Evolutionary conservation across 441 rosid species (phyloP), one percentile per base, ranked within the genome.

Genomic region (Theobroma grandiflorum): DNA sequence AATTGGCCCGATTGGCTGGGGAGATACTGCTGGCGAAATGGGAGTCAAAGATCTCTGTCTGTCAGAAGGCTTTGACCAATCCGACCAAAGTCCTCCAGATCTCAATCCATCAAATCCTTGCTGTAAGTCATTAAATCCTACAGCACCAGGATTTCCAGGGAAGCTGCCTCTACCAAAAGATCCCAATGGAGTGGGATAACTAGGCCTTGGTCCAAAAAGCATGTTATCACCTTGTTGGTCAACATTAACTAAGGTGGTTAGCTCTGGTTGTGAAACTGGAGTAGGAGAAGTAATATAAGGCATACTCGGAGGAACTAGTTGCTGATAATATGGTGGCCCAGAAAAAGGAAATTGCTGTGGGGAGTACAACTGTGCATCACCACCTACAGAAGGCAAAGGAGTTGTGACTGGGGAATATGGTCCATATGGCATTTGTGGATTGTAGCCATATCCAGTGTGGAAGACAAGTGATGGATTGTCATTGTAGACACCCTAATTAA

Each of bases 71-170:
- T 89, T 91, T 53, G 91, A 85, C 92, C 92, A 94, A 84, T 92
- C 96, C 22, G 98, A 90, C 96, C 95, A 91, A 84, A 87, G 86
- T 58, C 95, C 97, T 84, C 95, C 94, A 72, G 94, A 87, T 78
- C 88, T 88, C 72, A 86, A 77, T 74, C 92, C 94, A 83, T 93
- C 97, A 86, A 90, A 91, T 42, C 92, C 94, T 83, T 86, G 94
- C 50, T 86, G 96, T 83, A 88, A 80, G 82, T 94, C 98, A 84
- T 92, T 91, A 81, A 90, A 88, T 64, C 93, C 91, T 59, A 86
- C 78, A 67, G 83, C 81, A 81, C 86, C 83, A 66, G 88, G 89
- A 86, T 91, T 89, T 72, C 94, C 89, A 15, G 80, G 82, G 40
- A 77, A 79, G 63, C 53, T 78, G 33, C 85, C 87, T 75, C 89